These are phyloP conservation scores for Trichosporon asahii DNA, from an alignment of 1,284 basidiomycete species.

Conservation along the genomic window DNA sequence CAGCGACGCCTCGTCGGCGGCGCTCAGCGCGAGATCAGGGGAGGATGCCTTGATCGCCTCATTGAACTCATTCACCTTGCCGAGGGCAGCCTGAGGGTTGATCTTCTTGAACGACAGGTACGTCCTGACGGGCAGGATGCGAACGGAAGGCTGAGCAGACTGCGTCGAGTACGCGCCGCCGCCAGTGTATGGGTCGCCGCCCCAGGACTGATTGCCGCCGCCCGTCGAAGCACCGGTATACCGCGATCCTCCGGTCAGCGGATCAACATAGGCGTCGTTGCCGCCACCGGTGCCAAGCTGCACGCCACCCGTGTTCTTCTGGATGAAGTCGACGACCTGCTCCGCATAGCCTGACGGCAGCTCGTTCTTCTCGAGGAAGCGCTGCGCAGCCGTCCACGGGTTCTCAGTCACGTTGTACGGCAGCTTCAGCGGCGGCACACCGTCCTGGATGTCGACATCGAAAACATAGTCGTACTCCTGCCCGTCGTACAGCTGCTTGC, in stretches of 20 bases:
- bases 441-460: slow-evolving; percentile 93
- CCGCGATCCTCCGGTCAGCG: slow-evolving; percentile 76
- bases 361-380: slow-evolving; percentile 80
- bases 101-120: slow-evolving; percentile 77
- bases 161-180: slow-evolving; percentile 37
- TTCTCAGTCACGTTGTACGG: slow-evolving; percentile 96
- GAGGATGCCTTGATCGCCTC: slow-evolving; percentile 58
- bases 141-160: slow-evolving; percentile 31
- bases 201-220: background rate
- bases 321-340: slow-evolving; percentile 89
- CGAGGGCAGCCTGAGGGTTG: slow-evolving; percentile 79
- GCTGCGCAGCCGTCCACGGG: slow-evolving; percentile 82
- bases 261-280: slow-evolving; percentile 69
- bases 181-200: slow-evolving; percentile 22
- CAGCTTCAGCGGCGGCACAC: slow-evolving; percentile 85
- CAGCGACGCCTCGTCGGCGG: slow-evolving; percentile 46
- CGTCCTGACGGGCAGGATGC: slow-evolving; percentile 51
- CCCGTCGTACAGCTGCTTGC: slow-evolving; percentile 84
- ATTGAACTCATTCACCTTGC: slow-evolving; percentile 78
- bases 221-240: slow-evolving; percentile 51
- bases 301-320: slow-evolving; percentile 78
- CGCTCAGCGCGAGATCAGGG: slow-evolving; percentile 68
- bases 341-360: slow-evolving; percentile 80
- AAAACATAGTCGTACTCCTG: slow-evolving; percentile 99
- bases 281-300: slow-evolving; percentile 58